Conservation (phyloP, 1,284 basidiomycete genomes). For the Cerrena zonata region DNA sequence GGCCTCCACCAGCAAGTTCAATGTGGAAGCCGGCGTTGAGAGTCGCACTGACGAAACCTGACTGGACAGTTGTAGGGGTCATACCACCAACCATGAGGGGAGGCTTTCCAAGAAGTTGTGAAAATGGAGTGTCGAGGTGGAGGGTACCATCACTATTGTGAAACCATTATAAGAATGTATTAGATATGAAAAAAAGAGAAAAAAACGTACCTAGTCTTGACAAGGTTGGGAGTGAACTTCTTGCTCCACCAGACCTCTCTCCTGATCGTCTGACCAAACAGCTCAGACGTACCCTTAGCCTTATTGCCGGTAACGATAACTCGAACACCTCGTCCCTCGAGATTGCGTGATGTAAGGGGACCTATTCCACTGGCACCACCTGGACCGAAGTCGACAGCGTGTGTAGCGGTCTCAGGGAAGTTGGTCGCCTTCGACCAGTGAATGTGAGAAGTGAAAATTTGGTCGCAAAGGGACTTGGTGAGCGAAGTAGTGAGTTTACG, state of each 20-base stretch:
- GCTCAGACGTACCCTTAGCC: conserved; percentile 78
- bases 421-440: conserved; percentile 88
- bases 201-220: conserved; percentile 73
- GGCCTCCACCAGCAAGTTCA: conserved; percentile 95
- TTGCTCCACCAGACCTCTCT: conserved; percentile 88
- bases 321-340: conserved; percentile 89
- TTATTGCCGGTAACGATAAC: conserved; percentile 83
- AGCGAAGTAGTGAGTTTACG: conserved; percentile 61
- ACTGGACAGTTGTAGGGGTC: conserved; percentile 92
- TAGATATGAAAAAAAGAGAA: neutral
- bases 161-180: conserved; percentile 4
- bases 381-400: conserved; percentile 94
- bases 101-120: conserved; percentile 88
- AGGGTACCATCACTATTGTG: conserved; percentile 76
- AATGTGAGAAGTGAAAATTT: conserved; percentile 89
- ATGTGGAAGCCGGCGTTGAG: conserved; percentile 93
- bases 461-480: conserved; percentile 80
- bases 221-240: conserved; percentile 79
- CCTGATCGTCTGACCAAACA: conserved; percentile 67
- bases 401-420: conserved; percentile 86
- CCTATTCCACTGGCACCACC: conserved; percentile 93
- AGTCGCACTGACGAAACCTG: conserved; percentile 86
- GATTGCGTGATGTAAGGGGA: conserved; percentile 81
- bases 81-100: conserved; percentile 99
- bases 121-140: conserved; percentile 93